Conservation (phyloP, 2,329 filamentous ascomycete species). For the Beauveria brongniartii region DNA sequence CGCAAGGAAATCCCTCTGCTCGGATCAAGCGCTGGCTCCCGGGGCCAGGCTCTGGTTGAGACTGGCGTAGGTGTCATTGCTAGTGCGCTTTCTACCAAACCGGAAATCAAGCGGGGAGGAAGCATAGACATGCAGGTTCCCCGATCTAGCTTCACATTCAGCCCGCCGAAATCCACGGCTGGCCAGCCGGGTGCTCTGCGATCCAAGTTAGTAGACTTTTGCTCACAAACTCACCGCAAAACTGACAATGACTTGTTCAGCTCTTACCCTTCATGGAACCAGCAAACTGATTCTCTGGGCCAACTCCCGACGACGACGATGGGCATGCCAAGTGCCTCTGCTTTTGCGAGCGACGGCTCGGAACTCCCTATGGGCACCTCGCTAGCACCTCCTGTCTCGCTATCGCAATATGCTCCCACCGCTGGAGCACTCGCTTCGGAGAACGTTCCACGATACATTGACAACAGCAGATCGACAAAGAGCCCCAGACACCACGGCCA, state of each 20-base stretch:
- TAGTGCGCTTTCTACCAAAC: constrained; percentile 46
- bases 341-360: constrained; percentile 41
- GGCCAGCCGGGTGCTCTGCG: constrained; percentile 45
- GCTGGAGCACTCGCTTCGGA: constrained; percentile 28
- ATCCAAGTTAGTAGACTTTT: constrained; percentile 44
- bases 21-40: constrained; percentile 65
- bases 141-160: constrained; percentile 50
- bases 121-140: constrained; percentile 46
- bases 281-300: constrained; percentile 17
- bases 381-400: constrained; percentile 43
- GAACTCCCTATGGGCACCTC: constrained; percentile 46
- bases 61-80: constrained; percentile 54
- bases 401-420: constrained; percentile 22
- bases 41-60: constrained; percentile 67
- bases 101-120: constrained; percentile 43
- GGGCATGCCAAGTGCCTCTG: constrained; percentile 39
- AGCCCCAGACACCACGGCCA: constrained; percentile 47
- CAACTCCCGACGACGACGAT: constrained; percentile 45
- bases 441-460: constrained; percentile 48
- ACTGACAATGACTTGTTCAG: constrained; percentile 30
- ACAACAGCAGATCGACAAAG: constrained; percentile 48
- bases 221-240: neutral
- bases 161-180: constrained; percentile 45
- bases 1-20: constrained; percentile 86
- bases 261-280: constrained; percentile 50